These are phyloP conservation scores for Mortierella sp. DNA, from an alignment of 371 early-diverging fungal genomes.

Conservation along the genomic window DNA sequence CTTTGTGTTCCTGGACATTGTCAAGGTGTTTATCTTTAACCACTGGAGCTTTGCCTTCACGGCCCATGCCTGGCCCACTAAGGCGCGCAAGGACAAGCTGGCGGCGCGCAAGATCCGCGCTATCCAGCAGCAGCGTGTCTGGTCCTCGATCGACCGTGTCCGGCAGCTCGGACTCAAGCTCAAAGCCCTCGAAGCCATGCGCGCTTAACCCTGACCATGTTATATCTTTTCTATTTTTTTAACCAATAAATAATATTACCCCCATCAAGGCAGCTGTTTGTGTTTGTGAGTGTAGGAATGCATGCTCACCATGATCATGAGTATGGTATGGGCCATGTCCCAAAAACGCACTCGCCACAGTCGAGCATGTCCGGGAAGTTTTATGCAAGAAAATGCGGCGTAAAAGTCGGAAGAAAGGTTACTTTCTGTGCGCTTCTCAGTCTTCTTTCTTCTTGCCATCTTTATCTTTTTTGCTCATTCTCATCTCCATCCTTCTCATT, in stretches of 20 bases:
- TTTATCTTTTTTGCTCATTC: background rate
- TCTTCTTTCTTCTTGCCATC: background rate
- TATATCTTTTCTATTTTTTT: background rate
- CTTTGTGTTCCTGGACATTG: constrained; percentile 79
- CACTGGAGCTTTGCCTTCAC: constrained; percentile 81
- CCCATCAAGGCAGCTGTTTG: too few species aligned
- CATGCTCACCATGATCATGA: too few species aligned
- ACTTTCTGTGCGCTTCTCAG: background rate
- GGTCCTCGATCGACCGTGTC: constrained; percentile 30
- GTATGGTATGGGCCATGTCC: too few species aligned
- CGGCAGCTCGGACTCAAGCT: constrained; percentile 45
- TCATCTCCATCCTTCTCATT: background rate
- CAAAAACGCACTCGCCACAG: too few species aligned
- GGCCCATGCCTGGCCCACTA: constrained; percentile 79
- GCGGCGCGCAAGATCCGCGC: constrained; percentile 61
- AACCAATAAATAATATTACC: too few species aligned
- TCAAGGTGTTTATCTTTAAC: constrained; percentile 81
- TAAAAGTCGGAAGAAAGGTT: too few species aligned
- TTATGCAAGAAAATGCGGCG: too few species aligned
- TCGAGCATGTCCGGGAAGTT: too few species aligned
- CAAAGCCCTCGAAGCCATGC: constrained; percentile 44
- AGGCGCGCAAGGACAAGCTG: constrained; percentile 70
- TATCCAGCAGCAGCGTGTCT: constrained; percentile 49
- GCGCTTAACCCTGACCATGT: constrained; percentile 12
- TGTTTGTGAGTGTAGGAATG: too few species aligned